These are phyloP conservation scores for Cryphonectria naterciae DNA, from an alignment of 2,329 filamentous ascomycete genomes.

Conservation along the genomic window DNA sequence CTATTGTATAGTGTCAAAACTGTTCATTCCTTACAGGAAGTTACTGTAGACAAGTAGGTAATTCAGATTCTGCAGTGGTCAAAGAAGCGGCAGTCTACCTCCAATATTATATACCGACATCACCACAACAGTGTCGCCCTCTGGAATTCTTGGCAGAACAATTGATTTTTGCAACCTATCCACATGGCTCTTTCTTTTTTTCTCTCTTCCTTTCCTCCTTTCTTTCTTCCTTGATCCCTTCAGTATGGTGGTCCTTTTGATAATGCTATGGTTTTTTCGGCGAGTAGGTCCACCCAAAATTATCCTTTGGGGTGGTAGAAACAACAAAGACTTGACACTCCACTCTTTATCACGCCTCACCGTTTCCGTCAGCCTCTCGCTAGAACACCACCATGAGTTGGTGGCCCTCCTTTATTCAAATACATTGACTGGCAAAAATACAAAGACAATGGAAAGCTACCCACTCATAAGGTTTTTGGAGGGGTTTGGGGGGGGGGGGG, in stretches of 20 bases:
- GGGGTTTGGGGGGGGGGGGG: not conserved
- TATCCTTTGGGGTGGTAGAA: slow-evolving; percentile 3
- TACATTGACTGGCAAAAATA: not conserved
- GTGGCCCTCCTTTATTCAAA: slow-evolving; percentile 17
- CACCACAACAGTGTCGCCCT: not conserved
- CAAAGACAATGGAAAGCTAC: slow-evolving; percentile 21
- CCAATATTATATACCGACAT: not conserved
- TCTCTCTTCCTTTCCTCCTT: not conserved
- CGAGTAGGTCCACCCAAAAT: not conserved
- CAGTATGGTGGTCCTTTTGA: slow-evolving; percentile 6
- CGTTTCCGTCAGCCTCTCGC: slow-evolving; percentile 17
- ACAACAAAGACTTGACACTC: slow-evolving; percentile 22
- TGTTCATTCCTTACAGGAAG: not conserved
- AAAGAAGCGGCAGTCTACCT: not conserved
- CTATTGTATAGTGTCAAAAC: not conserved
- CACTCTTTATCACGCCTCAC: slow-evolving; percentile 11
- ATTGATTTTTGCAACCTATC: not conserved
- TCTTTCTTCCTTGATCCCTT: not conserved
- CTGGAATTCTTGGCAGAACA: not conserved
- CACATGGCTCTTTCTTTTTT: not conserved
- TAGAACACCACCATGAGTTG: not conserved
- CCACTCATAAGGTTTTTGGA: slow-evolving; percentile 13
- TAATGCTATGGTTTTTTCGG: slow-evolving; percentile 18
- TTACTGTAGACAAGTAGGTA: not conserved
- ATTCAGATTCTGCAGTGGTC: not conserved